phyloP scores from a whole-genome alignment of 768 basidiomycete genomes.

The Agaricus sinodeliciosus region DNA sequence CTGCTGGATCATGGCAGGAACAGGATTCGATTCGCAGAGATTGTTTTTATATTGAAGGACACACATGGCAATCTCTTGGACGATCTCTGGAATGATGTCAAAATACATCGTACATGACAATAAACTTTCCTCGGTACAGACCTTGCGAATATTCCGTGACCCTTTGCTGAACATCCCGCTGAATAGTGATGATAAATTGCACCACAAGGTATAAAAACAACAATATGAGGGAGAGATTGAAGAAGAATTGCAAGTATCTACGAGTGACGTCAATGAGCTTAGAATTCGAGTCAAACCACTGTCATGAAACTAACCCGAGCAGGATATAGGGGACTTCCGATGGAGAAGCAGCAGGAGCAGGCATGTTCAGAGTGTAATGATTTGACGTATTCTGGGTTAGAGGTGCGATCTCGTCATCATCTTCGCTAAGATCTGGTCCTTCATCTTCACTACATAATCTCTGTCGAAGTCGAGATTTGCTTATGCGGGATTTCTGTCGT shows the following conservation, averaged over 20 bases:
- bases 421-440: slow-evolving; percentile 42
- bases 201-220: slow-evolving; percentile 81
- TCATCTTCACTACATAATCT: slow-evolving; percentile 31
- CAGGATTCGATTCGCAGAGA: slow-evolving; percentile 63
- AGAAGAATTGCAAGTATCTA: slow-evolving; percentile 92
- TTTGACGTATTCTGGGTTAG: slow-evolving; percentile 57
- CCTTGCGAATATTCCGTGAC: slow-evolving; percentile 87
- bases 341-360: slow-evolving; percentile 46
- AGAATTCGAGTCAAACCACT: not conserved
- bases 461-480: slow-evolving; percentile 19
- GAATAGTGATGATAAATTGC: slow-evolving; percentile 85
- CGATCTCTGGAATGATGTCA: slow-evolving; percentile 51
- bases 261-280: slow-evolving; percentile 3
- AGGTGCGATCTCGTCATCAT: slow-evolving; percentile 30
- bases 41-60: slow-evolving; percentile 76
- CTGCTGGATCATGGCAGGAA: slow-evolving; percentile 84
- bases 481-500: slow-evolving; percentile 41
- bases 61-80: slow-evolving; percentile 90
- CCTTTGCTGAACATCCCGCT: slow-evolving; percentile 82
- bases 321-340: slow-evolving; percentile 77
- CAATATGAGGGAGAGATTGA: slow-evolving; percentile 80
- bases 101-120: not conserved
- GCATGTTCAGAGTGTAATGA: slow-evolving; percentile 81
- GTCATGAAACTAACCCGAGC: slow-evolving; percentile 57
- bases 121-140: slow-evolving; percentile 26